Conservation (phyloP, 345 rosid species). For the Lumnitzera littorea region DNA sequence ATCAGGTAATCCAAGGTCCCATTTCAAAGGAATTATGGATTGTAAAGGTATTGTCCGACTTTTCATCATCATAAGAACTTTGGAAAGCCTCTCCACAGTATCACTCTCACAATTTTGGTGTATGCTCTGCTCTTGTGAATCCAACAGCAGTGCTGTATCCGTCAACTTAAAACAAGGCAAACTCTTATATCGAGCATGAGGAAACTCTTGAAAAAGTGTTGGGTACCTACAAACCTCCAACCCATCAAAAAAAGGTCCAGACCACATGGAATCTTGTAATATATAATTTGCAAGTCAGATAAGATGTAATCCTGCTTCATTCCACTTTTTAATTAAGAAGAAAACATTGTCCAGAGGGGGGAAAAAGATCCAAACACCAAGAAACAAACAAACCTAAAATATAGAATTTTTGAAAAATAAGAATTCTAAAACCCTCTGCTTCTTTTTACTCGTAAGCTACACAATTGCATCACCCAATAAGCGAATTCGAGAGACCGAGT, state of each 20-base stretch:
- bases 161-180: slow-evolving; percentile 86
- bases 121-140: slow-evolving; percentile 68
- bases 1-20: slow-evolving; percentile 86
- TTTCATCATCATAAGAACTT: slow-evolving; percentile 86
- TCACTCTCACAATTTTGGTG: slow-evolving; percentile 54
- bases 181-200: slow-evolving; percentile 68
- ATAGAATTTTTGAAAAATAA: too few relatives aligned
- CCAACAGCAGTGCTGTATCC: slow-evolving; percentile 68
- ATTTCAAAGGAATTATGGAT: slow-evolving; percentile 67
- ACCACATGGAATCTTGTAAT: neutral
- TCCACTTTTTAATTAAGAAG: too few relatives aligned
- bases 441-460: too few relatives aligned
- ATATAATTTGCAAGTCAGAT: too few relatives aligned
- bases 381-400: too few relatives aligned
- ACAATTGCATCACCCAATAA: too few relatives aligned
- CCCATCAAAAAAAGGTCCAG: slow-evolving; percentile 3
- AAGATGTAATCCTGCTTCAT: too few relatives aligned
- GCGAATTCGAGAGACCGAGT: too few relatives aligned
- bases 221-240: slow-evolving; percentile 52
- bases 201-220: slow-evolving; percentile 83
- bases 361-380: too few relatives aligned
- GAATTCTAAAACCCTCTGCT: too few relatives aligned
- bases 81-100: slow-evolving; percentile 75
- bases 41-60: slow-evolving; percentile 50
- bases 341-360: too few relatives aligned